A percentile compares a stretch with the other conserved stretches of the same genome.
Evolutionary conservation across 2,329 filamentous ascomycete species (phyloP).

Genomic region (Colletotrichum tabaci): DNA sequence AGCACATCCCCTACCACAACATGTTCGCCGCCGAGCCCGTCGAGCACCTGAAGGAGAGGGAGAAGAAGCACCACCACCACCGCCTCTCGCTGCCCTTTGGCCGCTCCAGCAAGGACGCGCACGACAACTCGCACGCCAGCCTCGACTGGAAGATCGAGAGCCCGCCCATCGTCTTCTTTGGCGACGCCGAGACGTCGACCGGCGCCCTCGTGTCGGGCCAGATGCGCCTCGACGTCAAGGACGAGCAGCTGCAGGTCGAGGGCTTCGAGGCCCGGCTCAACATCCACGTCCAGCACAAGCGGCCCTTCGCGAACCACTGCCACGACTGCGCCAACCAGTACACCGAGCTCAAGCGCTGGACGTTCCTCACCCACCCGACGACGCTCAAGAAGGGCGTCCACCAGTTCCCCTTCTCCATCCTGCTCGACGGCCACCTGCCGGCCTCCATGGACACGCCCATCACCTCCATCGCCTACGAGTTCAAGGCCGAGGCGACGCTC

Average conservation of each 20-base stretch:
- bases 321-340: slow-evolving; percentile 79
- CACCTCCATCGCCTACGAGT: slow-evolving; percentile 82
- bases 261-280: slow-evolving; percentile 79
- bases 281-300: slow-evolving; percentile 82
- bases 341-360: slow-evolving; percentile 84
- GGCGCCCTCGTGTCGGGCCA: slow-evolving; percentile 90
- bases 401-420: slow-evolving; percentile 88
- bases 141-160: slow-evolving; percentile 81
- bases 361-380: slow-evolving; percentile 75
- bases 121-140: slow-evolving; percentile 56
- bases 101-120: slow-evolving; percentile 54
- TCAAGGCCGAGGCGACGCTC: slow-evolving; percentile 77
- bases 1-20: slow-evolving; percentile 40
- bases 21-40: slow-evolving; percentile 39
- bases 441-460: slow-evolving; percentile 83
- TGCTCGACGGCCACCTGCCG: slow-evolving; percentile 89
- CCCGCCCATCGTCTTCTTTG: slow-evolving; percentile 88
- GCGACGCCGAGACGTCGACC: slow-evolving; percentile 79
- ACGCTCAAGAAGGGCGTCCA: slow-evolving; percentile 72
- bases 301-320: slow-evolving; percentile 86
- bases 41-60: slow-evolving; percentile 49
- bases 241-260: slow-evolving; percentile 71
- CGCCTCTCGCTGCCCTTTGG: slow-evolving; percentile 59
- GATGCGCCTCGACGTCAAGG: slow-evolving; percentile 80
- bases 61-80: slow-evolving; percentile 53